These are phyloP conservation scores for Coemansia sp. DNA, from an alignment of 192 early-diverging fungal species.

Conservation along the genomic window DNA sequence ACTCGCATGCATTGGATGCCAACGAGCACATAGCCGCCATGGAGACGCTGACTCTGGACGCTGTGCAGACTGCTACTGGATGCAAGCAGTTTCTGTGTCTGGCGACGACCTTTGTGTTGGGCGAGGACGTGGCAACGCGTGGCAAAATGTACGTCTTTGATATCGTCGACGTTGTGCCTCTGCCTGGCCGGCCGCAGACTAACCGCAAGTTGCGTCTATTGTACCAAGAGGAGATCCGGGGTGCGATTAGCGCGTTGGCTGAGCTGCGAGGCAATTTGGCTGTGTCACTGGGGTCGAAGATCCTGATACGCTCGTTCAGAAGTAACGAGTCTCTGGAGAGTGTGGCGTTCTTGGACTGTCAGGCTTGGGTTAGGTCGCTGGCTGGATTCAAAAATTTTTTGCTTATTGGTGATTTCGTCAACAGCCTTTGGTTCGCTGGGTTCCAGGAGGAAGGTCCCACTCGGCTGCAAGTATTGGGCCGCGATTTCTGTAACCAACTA, in stretches of 20 bases:
- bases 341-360: slow-evolving; percentile 94
- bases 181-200: slow-evolving; percentile 90
- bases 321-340: slow-evolving; percentile 80
- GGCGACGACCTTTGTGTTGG: slow-evolving; percentile 83
- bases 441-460: slow-evolving; percentile 94
- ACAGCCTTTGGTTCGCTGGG: slow-evolving; percentile 87
- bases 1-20: slow-evolving; percentile 72
- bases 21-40: slow-evolving; percentile 84
- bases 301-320: slow-evolving; percentile 86
- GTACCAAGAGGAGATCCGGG: slow-evolving; percentile 82
- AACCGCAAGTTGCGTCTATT: slow-evolving; percentile 90
- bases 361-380: slow-evolving; percentile 84
- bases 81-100: slow-evolving; percentile 85
- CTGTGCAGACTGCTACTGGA: slow-evolving; percentile 82
- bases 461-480: slow-evolving; percentile 83
- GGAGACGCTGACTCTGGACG: slow-evolving; percentile 79
- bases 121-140: slow-evolving; percentile 89
- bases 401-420: slow-evolving; percentile 83
- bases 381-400: slow-evolving; percentile 86
- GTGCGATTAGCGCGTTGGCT: slow-evolving; percentile 83
- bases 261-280: slow-evolving; percentile 85
- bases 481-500: slow-evolving; percentile 78
- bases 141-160: slow-evolving; percentile 94
- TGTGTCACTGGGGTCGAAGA: slow-evolving; percentile 85
- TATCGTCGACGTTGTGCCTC: slow-evolving; percentile 96